phyloP scores from a whole-genome alignment of 768 basidiomycete genomes.

The Exsudoporus frostii region DNA sequence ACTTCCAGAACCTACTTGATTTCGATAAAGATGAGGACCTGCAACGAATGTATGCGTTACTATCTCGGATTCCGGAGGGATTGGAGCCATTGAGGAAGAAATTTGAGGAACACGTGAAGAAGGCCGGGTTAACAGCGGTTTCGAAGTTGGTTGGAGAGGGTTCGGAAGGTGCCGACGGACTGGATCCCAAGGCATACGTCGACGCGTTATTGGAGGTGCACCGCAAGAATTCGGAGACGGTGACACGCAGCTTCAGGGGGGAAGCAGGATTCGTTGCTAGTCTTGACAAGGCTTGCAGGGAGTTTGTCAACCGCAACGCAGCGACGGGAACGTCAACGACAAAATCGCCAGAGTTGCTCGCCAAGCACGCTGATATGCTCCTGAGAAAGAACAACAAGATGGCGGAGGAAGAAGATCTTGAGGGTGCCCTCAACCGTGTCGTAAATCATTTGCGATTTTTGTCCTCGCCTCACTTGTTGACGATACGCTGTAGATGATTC shows the following conservation, averaged over 20 bases:
- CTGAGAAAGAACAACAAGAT: conserved; percentile 95
- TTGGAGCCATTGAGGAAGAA: conserved; percentile 86
- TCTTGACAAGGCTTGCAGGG: conserved; percentile 91
- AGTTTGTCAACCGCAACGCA: conserved; percentile 91
- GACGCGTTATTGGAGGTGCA: conserved; percentile 91
- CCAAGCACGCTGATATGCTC: conserved; percentile 87
- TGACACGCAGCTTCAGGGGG: conserved; percentile 83
- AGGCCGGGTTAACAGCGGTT: conserved; percentile 78
- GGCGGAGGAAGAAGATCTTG: conserved; percentile 86
- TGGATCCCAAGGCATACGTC: conserved; percentile 93
- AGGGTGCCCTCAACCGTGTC: conserved; percentile 85
- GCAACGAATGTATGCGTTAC: conserved; percentile 90
- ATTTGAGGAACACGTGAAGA: conserved; percentile 96
- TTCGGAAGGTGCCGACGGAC: conserved; percentile 48
- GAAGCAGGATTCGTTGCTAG: conserved; percentile 93
- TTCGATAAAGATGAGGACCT: conserved; percentile 94
- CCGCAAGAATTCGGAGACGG: conserved; percentile 86
- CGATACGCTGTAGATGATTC: conserved; percentile 66
- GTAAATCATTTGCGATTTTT: conserved; percentile 43
- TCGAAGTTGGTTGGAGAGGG: conserved; percentile 63
- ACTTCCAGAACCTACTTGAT: conserved; percentile 86
- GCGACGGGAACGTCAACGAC: conserved; percentile 81
- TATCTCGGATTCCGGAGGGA: conserved; percentile 87
- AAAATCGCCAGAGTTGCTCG: conserved; percentile 89
- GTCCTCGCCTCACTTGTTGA: background rate